Percentiles rank a stretch among this genome's conserved stretches.
Evolutionary conservation across 768 basidiomycete genomes (phyloP).

Genomic region (Myochromella boudieri): DNA sequence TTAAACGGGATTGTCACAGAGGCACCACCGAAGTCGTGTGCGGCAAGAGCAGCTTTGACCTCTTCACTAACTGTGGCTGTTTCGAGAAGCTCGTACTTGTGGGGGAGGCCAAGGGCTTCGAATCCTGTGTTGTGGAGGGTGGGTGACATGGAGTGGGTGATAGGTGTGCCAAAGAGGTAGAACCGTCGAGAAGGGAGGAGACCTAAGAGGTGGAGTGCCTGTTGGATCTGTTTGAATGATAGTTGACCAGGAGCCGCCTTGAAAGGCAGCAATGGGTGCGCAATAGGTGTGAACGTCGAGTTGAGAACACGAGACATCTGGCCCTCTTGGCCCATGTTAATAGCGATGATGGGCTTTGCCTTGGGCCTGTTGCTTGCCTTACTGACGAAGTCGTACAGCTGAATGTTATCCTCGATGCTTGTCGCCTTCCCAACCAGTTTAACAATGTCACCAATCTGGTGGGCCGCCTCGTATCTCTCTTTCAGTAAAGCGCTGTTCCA

Average conservation of each 20-base stretch:
- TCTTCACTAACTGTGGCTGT: slow-evolving; percentile 63
- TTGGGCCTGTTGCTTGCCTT: slow-evolving; percentile 39
- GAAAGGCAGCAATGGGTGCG: slow-evolving; percentile 82
- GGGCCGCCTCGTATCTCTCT: slow-evolving; percentile 68
- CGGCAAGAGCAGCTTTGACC: slow-evolving; percentile 59
- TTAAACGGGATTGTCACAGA: slow-evolving; percentile 98
- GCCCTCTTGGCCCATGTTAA: slow-evolving; percentile 90
- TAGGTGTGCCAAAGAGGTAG: slow-evolving; percentile 89
- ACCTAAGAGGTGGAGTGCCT: slow-evolving; percentile 78
- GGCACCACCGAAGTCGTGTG: slow-evolving; percentile 87
- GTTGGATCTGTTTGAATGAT: slow-evolving; percentile 83
- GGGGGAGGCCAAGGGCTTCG: slow-evolving; percentile 76
- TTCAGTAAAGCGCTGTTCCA: slow-evolving; percentile 73
- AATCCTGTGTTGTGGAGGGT: slow-evolving; percentile 92
- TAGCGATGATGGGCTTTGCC: slow-evolving; percentile 85
- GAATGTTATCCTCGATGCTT: slow-evolving; percentile 73
- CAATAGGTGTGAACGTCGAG: slow-evolving; percentile 82
- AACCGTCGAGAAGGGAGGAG: slow-evolving; percentile 71
- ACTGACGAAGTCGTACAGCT: slow-evolving; percentile 69
- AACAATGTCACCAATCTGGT: slow-evolving; percentile 78
- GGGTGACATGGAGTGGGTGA: slow-evolving; percentile 88
- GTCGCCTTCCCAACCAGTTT: slow-evolving; percentile 91
- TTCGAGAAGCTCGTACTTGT: slow-evolving; percentile 80
- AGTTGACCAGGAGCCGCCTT: slow-evolving; percentile 94
- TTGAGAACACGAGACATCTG: slow-evolving; percentile 92